These are phyloP conservation scores for Candida parachauliodes DNA, from an alignment of 805 yeast species.

Conservation along the genomic window DNA sequence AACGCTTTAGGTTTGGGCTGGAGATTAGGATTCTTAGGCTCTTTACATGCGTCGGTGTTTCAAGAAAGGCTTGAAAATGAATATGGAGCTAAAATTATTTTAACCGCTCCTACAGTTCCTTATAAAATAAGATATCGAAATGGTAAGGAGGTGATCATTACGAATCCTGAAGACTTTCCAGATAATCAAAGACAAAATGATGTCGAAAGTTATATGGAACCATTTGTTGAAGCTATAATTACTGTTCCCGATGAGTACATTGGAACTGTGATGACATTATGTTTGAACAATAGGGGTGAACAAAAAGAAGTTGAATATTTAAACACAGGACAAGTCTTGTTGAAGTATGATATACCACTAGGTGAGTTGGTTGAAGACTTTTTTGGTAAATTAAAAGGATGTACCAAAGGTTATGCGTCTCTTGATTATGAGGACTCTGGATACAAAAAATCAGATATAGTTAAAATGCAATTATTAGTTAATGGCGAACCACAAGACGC, in stretches of 20 bases:
- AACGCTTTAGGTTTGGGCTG: conserved; percentile 96
- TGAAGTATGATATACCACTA: conserved; percentile 79
- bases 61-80: conserved; percentile 89
- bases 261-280: conserved; percentile 81
- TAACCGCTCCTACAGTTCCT: conserved; percentile 96
- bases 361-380: conserved; percentile 92
- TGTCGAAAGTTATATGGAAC: conserved; percentile 64
- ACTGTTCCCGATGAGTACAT: conserved; percentile 87
- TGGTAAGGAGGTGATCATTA: conserved; percentile 61
- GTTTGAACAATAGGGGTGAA: conserved; percentile 79
- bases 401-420: conserved; percentile 89
- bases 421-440: conserved; percentile 94
- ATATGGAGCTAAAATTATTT: conserved; percentile 86
- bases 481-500: conserved; percentile 92
- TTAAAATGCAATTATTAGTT: conserved; percentile 82
- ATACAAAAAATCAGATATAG: conserved; percentile 72
- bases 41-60: conserved; percentile 92
- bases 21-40: conserved; percentile 93
- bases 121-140: conserved; percentile 69
- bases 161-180: conserved; percentile 94
- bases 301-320: conserved; percentile 78
- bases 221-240: conserved; percentile 86
- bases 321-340: conserved; percentile 73
- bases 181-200: conserved; percentile 46
- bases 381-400: conserved; percentile 87